phyloP scores from a whole-genome alignment of 2,329 filamentous ascomycete species.

The Mycosphaerelloides madeirae region DNA sequence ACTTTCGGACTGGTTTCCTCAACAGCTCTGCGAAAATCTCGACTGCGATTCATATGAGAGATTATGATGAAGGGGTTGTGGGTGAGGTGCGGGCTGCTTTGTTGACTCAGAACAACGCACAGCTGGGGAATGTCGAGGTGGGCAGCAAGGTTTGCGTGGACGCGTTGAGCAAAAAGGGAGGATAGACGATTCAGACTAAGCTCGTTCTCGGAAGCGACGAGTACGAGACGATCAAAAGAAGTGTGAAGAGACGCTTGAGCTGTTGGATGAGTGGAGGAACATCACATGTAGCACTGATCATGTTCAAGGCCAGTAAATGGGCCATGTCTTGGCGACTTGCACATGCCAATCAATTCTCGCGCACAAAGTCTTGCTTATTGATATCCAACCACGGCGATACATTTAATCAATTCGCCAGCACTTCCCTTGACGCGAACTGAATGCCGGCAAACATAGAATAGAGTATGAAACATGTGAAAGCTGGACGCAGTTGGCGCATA shows the following conservation, averaged over 20 bases:
- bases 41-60: constrained; percentile 18
- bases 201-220: constrained; percentile 53
- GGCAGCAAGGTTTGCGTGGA: constrained; percentile 52
- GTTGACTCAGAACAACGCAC: constrained; percentile 41
- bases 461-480: neutral
- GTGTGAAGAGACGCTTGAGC: constrained; percentile 39
- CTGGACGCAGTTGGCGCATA: too few relatives aligned
- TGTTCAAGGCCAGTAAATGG: neutral
- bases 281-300: constrained; percentile 29
- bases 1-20: constrained; percentile 51
- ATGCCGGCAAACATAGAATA: too few relatives aligned
- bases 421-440: neutral
- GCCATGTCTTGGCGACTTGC: too few relatives aligned
- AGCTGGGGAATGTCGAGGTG: constrained; percentile 54
- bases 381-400: too few relatives aligned
- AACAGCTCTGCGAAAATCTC: constrained; percentile 23
- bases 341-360: too few relatives aligned
- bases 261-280: constrained; percentile 50
- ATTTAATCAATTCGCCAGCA: too few relatives aligned
- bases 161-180: constrained; percentile 52
- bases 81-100: constrained; percentile 33
- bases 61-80: constrained; percentile 34
- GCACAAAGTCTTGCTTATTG: too few relatives aligned
- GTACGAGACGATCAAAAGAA: constrained; percentile 37
- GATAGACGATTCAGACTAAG: constrained; percentile 47